phyloP scores from a whole-genome alignment of 257 asterid species.

The Solanum appendiculatum region DNA sequence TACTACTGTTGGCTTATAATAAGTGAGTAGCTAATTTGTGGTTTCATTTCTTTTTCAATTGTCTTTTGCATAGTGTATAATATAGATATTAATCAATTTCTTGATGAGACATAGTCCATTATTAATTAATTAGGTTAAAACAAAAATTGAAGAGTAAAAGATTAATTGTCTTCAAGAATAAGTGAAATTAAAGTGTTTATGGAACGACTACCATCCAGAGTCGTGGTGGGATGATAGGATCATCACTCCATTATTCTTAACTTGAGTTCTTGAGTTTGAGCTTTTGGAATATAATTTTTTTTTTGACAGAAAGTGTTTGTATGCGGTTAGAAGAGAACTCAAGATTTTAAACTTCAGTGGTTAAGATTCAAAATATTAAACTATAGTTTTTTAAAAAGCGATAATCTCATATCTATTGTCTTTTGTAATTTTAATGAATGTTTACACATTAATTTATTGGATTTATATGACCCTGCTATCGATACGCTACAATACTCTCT shows the following conservation, averaged over 20 bases:
- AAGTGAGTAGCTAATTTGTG: background rate
- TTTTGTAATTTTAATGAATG: background rate
- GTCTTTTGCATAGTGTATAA: background rate
- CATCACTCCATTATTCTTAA: fast-evolving
- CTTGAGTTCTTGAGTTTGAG: background rate
- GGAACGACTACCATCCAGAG: background rate
- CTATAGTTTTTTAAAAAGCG: background rate
- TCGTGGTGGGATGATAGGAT: background rate
- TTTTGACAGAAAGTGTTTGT: too few relatives aligned
- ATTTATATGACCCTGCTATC: background rate
- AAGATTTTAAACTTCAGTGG: background rate
- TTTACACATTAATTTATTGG: background rate
- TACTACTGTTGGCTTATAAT: background rate
- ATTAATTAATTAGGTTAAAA: background rate
- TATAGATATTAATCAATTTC: background rate
- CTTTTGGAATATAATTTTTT: too few relatives aligned
- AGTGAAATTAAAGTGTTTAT: background rate
- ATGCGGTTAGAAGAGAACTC: too few relatives aligned
- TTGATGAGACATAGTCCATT: background rate
- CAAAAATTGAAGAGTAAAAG: background rate
- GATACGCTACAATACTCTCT: background rate
- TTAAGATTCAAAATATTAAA: background rate
- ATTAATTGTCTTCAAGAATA: background rate
- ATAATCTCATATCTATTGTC: background rate
- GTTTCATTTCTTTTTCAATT: background rate